phyloP scores from a whole-genome alignment of 805 yeast genomes.

The Lachancea fermentati region DNA sequence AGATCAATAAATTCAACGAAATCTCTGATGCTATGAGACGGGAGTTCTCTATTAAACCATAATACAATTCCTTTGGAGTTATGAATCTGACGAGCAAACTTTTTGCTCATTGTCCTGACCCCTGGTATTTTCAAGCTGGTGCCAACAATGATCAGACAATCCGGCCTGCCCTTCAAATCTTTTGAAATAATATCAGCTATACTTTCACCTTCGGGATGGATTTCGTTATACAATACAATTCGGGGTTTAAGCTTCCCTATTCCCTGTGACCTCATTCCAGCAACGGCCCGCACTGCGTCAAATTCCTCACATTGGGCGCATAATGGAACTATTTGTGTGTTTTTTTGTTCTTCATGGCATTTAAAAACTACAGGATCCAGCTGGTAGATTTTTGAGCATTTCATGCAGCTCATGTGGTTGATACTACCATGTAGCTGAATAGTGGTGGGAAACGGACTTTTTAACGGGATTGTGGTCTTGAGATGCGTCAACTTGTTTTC shows the following conservation, averaged over 20 bases:
- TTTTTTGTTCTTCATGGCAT: slow-evolving; percentile 29
- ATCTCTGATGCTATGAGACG: slow-evolving; percentile 44
- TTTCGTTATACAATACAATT: slow-evolving; percentile 66
- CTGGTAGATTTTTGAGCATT: slow-evolving; percentile 56
- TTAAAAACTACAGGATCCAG: slow-evolving; percentile 50
- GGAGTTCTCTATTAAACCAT: slow-evolving; percentile 57
- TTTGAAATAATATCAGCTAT: slow-evolving; percentile 69
- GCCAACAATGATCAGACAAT: slow-evolving; percentile 75
- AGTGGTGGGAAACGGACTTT: slow-evolving; percentile 51
- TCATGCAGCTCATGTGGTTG: slow-evolving; percentile 65
- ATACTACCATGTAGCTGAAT: slow-evolving; percentile 85
- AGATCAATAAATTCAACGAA: slow-evolving; percentile 50
- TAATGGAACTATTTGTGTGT: slow-evolving; percentile 36
- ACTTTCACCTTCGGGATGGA: slow-evolving; percentile 82
- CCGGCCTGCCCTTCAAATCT: slow-evolving; percentile 64
- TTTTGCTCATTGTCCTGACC: slow-evolving; percentile 54
- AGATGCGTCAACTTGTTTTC: slow-evolving; percentile 54
- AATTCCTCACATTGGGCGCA: slow-evolving; percentile 64
- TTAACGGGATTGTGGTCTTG: slow-evolving; percentile 33
- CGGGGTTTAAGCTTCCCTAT: slow-evolving; percentile 59
- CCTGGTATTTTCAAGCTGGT: slow-evolving; percentile 81
- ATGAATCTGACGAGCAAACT: slow-evolving; percentile 53
- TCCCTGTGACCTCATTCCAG: slow-evolving; percentile 62
- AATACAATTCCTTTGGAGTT: slow-evolving; percentile 53
- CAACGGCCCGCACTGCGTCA: slow-evolving; percentile 48